phyloP scores from a whole-genome alignment of 2,329 filamentous ascomycete genomes.

The Colletotrichum sp. region DNA sequence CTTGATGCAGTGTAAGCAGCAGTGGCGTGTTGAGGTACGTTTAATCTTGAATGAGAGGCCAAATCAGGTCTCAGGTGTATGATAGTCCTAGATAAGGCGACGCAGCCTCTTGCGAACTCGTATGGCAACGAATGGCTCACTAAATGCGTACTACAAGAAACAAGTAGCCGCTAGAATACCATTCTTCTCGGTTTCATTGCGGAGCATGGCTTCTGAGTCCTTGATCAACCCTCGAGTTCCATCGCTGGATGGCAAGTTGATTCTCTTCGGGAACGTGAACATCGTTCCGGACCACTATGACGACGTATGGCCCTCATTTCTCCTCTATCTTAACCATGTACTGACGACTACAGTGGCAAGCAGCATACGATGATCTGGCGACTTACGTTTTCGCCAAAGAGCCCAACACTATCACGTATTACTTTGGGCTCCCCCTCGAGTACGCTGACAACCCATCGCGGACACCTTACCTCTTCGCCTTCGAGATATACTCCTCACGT shows the following conservation, averaged over 20 bases:
- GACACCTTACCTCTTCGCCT: slow-evolving; percentile 27
- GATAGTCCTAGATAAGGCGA: not conserved
- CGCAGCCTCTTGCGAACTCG: not conserved
- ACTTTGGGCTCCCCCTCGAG: slow-evolving; percentile 43
- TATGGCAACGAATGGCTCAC: not conserved
- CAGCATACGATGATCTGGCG: slow-evolving; percentile 41
- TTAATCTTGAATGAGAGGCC: not conserved
- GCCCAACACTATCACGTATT: slow-evolving; percentile 42
- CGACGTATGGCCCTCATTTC: slow-evolving; percentile 23
- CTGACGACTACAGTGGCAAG: slow-evolving; percentile 38
- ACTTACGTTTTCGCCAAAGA: slow-evolving; percentile 37
- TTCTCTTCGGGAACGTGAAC: slow-evolving; percentile 35
- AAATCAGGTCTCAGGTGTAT: not conserved
- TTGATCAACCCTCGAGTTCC: not conserved
- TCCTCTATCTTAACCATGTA: not conserved
- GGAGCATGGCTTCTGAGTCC: not conserved
- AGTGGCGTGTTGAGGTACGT: not conserved
- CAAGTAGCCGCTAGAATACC: not conserved
- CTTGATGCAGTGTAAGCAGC: not conserved
- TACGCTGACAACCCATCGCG: slow-evolving; percentile 23
- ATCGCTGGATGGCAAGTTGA: not conserved
- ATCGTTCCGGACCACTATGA: slow-evolving; percentile 39
- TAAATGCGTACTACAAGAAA: not conserved
- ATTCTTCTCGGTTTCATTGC: not conserved
- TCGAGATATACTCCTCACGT: slow-evolving; percentile 24